Percentiles rank a stretch among this genome's conserved stretches.
phyloP scores from a whole-genome alignment of 2,329 filamentous ascomycete species.

The Diaporthe citrichinensis region DNA sequence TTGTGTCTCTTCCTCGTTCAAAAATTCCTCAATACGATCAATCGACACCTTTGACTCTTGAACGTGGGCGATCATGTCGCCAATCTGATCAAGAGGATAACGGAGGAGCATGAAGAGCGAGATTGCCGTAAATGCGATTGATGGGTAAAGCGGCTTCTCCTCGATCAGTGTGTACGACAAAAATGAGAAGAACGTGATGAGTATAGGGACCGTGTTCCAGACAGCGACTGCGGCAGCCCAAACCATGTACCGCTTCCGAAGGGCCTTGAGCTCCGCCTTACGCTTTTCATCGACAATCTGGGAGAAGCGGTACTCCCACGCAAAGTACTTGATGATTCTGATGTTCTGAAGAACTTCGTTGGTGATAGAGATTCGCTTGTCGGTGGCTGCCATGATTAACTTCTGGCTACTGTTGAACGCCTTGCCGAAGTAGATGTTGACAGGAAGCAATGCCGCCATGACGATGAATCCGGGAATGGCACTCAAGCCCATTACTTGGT shows the following conservation, averaged over 20 bases:
- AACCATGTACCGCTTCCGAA: conserved; percentile 87
- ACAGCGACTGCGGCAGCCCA: conserved; percentile 94
- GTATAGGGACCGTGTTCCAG: conserved; percentile 94
- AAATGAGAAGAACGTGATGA: conserved; percentile 98
- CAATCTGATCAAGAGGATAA: conserved; percentile 93
- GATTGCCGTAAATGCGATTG: conserved; percentile 94
- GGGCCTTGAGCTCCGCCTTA: conserved; percentile 79
- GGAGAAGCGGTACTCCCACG: conserved; percentile 95
- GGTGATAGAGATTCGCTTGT: conserved; percentile 95
- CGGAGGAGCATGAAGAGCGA: conserved; percentile 95
- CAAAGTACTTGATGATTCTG: conserved; percentile 99
- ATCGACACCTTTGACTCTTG: conserved; percentile 98
- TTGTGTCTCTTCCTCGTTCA: conserved; percentile 94
- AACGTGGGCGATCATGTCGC: conserved; percentile 98
- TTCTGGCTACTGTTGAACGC: conserved; percentile 91
- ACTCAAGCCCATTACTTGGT: conserved; percentile 90
- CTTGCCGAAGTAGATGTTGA: conserved; percentile 91
- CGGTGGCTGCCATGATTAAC: conserved; percentile 90
- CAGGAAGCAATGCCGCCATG: conserved; percentile 88
- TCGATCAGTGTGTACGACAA: conserved; percentile 92
- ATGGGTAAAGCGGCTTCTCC: conserved; percentile 89
- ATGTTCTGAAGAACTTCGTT: conserved; percentile 99
- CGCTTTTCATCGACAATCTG: conserved; percentile 92
- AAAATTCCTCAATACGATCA: conserved; percentile 94
- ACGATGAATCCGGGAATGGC: conserved; percentile 93